phyloP scores from a whole-genome alignment of 768 basidiomycete species.

The Astraeus odoratus region DNA sequence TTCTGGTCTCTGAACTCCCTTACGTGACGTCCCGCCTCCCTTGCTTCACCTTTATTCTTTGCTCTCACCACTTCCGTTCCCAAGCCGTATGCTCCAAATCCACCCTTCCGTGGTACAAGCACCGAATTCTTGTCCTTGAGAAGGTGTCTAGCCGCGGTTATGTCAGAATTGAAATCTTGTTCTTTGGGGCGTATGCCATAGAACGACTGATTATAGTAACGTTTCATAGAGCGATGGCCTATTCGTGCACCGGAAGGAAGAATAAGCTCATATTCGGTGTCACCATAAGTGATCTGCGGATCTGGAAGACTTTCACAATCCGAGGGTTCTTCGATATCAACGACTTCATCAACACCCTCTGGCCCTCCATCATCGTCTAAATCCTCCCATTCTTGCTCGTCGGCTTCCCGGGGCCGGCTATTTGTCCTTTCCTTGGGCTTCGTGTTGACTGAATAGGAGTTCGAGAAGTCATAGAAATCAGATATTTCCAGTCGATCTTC shows the following conservation, averaged over 20 bases:
- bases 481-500: slow-evolving; percentile 79
- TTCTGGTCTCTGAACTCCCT: slow-evolving; percentile 78
- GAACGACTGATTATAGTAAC: slow-evolving; percentile 85
- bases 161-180: slow-evolving; percentile 65
- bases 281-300: slow-evolving; percentile 65
- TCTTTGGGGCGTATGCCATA: slow-evolving; percentile 35
- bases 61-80: slow-evolving; percentile 85
- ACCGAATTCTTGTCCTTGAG: slow-evolving; percentile 80
- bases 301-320: slow-evolving; percentile 40
- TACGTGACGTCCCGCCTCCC: slow-evolving; percentile 83
- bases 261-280: slow-evolving; percentile 80
- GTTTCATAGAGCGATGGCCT: slow-evolving; percentile 81
- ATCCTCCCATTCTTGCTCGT: slow-evolving; percentile 35
- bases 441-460: slow-evolving; percentile 60
- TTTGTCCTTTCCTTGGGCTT: slow-evolving; percentile 22
- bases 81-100: slow-evolving; percentile 78
- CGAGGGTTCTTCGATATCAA: slow-evolving; percentile 30
- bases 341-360: slow-evolving; percentile 30
- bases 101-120: slow-evolving; percentile 78
- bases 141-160: slow-evolving; percentile 68
- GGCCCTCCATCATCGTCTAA: slow-evolving; percentile 19
- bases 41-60: slow-evolving; percentile 91
- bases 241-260: slow-evolving; percentile 90
- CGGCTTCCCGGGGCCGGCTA: slow-evolving; percentile 19
- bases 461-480: slow-evolving; percentile 88